These are phyloP conservation scores for Cavenderia fasciculata DNA, from an alignment of 78 protist genomes.

Conservation along the genomic window DNA sequence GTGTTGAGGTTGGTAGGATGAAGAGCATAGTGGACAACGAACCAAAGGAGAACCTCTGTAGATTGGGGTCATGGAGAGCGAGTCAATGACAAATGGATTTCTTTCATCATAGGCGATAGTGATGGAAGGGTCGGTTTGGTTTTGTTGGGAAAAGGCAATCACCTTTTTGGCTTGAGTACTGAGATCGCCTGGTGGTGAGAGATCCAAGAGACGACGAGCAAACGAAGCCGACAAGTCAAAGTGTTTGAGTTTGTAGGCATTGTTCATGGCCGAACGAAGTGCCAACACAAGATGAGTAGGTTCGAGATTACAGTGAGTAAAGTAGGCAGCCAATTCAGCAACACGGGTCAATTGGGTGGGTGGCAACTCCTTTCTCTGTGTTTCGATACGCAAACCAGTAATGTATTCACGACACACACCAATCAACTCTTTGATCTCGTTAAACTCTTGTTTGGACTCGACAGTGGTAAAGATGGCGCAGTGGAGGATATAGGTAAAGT, in stretches of 20 bases:
- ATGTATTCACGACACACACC: slow-evolving; percentile 94
- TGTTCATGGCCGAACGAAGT: slow-evolving; percentile 90
- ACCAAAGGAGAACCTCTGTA: slow-evolving; percentile 84
- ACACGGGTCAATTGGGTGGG: slow-evolving; percentile 24
- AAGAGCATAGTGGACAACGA: slow-evolving; percentile 86
- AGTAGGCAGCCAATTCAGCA: slow-evolving; percentile 95
- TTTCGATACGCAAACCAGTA: slow-evolving; percentile 89
- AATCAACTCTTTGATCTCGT: slow-evolving; percentile 84
- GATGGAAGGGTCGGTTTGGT: slow-evolving; percentile 32
- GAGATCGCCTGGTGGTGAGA: slow-evolving; percentile 79
- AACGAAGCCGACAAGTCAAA: slow-evolving; percentile 85
- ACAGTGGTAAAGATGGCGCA: slow-evolving; percentile 66
- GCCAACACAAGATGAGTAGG: slow-evolving; percentile 88
- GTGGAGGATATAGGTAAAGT: slow-evolving; percentile 71
- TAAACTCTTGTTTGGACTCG: slow-evolving; percentile 34
- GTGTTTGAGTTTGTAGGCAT: slow-evolving; percentile 81
- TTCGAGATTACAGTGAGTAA: slow-evolving; percentile 96
- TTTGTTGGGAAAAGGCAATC: slow-evolving; percentile 77
- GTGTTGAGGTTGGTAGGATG: slow-evolving; percentile 77
- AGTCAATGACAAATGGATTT: slow-evolving; percentile 94
- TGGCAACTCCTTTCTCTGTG: slow-evolving; percentile 64
- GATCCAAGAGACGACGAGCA: slow-evolving; percentile 90
- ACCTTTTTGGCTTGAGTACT: slow-evolving; percentile 75
- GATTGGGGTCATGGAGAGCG: slow-evolving; percentile 80
- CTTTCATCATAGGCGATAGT: slow-evolving; percentile 88